Evolutionary conservation across 164 flowering plant species (phyloP).

Genomic region (Buxus sempervirens): DNA sequence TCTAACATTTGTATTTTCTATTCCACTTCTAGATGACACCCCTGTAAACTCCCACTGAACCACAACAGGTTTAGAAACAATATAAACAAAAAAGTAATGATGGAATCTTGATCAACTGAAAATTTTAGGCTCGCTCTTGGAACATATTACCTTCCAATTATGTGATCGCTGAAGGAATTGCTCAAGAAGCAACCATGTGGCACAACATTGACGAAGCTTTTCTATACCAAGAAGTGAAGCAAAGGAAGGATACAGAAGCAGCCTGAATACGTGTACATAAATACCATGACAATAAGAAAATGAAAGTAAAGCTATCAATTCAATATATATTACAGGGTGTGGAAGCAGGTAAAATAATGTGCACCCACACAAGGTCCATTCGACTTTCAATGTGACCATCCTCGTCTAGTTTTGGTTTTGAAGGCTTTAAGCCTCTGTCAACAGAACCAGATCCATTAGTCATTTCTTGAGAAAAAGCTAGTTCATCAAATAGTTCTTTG

Average conservation of each 20-base stretch:
- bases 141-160: conserved; percentile 77
- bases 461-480: conserved; percentile 76
- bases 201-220: conserved; percentile 88
- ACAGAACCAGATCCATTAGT: conserved; percentile 29
- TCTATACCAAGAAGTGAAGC: conserved; percentile 97
- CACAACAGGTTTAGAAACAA: conserved; percentile 31
- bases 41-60: conserved; percentile 87
- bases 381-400: conserved; percentile 57
- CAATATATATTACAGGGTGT: not conserved
- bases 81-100: conserved; percentile 3
- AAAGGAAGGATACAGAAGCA: conserved; percentile 80
- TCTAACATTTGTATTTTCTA: conserved; percentile 39
- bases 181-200: conserved; percentile 95
- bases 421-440: conserved; percentile 35
- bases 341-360: conserved; percentile 10
- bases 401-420: conserved; percentile 39
- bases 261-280: conserved; percentile 44
- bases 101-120: not conserved
- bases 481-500: conserved; percentile 84
- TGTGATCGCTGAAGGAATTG: conserved; percentile 71
- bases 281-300: not conserved
- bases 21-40: conserved; percentile 45
- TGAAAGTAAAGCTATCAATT: not conserved
- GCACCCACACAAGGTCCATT: conserved; percentile 86
- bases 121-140: not conserved